Evolutionary conservation across 2,329 filamentous ascomycete genomes (phyloP).

Genomic region (Aspergillus novofumigatus): DNA sequence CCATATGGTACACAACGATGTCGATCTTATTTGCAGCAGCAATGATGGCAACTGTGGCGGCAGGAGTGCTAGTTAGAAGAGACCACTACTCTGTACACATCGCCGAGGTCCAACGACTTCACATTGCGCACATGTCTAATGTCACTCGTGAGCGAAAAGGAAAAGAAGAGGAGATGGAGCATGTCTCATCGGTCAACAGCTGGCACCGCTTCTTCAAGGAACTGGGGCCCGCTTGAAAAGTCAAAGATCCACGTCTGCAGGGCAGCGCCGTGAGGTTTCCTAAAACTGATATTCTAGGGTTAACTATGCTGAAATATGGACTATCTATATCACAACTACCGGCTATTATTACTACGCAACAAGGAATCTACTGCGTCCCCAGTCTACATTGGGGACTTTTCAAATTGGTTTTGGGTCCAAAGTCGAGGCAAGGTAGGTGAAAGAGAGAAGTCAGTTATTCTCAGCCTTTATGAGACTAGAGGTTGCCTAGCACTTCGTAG

Average conservation of each 20-base stretch:
- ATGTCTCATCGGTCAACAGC: too few relatives aligned
- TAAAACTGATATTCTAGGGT: not conserved
- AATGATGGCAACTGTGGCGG: not conserved
- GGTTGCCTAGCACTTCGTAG: not conserved
- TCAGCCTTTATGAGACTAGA: too few relatives aligned
- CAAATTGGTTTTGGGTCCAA: too few relatives aligned
- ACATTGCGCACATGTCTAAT: not conserved
- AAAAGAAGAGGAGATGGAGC: too few relatives aligned
- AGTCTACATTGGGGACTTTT: too few relatives aligned
- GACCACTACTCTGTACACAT: too few relatives aligned
- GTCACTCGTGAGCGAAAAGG: not conserved
- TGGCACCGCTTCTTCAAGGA: not conserved
- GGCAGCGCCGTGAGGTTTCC: not conserved
- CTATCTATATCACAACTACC: not conserved
- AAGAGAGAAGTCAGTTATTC: too few relatives aligned
- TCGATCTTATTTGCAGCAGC: not conserved
- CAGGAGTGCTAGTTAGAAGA: not conserved
- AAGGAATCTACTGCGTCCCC: not conserved
- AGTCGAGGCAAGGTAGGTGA: too few relatives aligned
- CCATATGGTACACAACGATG: not conserved
- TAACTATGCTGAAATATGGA: not conserved
- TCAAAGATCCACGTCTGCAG: not conserved
- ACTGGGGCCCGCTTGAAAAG: not conserved
- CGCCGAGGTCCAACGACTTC: not conserved
- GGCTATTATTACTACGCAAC: too few relatives aligned